These are phyloP conservation scores for Coemansia sp. DNA, from an alignment of 192 early-diverging fungal species.

Conservation along the genomic window DNA sequence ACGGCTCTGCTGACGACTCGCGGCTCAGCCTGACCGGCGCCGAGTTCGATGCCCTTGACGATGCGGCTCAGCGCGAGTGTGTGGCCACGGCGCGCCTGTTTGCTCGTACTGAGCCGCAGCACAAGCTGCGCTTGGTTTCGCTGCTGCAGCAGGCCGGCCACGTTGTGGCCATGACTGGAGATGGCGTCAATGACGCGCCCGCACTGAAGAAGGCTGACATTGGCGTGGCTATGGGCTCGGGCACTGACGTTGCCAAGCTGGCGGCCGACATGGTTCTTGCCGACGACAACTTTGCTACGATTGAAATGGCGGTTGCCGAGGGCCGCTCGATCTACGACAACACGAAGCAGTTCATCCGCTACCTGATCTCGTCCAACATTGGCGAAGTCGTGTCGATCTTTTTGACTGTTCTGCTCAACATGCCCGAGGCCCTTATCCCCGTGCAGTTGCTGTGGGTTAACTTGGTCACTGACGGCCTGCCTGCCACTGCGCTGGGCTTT, in stretches of 20 bases:
- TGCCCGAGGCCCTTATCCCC: conserved; percentile 97
- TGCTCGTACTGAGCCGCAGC: conserved; percentile 92
- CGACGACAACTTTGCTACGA: conserved; percentile 99
- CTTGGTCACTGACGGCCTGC: conserved; percentile 96
- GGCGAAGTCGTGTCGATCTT: conserved; percentile 98
- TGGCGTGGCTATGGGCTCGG: conserved; percentile 98
- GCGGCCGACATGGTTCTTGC: conserved; percentile 98
- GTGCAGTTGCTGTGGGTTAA: conserved; percentile 99
- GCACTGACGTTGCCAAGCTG: conserved; percentile 98
- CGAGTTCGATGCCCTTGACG: conserved; percentile 89
- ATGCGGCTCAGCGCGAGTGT: conserved; percentile 70
- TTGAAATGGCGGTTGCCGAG: conserved; percentile 96
- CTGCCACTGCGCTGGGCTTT: conserved; percentile 97
- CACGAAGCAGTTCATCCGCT: conserved; percentile 99
- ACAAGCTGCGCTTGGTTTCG: conserved; percentile 95
- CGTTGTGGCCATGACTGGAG: conserved; percentile 79
- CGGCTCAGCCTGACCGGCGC: conserved; percentile 82
- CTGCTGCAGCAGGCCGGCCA: conserved; percentile 76
- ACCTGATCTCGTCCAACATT: conserved; percentile 98
- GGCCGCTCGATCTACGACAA: conserved; percentile 98
- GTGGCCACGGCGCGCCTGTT: conserved; percentile 82
- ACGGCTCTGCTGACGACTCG: conserved; percentile 65
- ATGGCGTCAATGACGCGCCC: conserved; percentile 99
- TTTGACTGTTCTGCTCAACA: conserved; percentile 92
- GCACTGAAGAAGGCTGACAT: conserved; percentile 98